These are phyloP conservation scores for Lonicera japonica DNA, from an alignment of 129 eudicot species.

Conservation along the genomic window DNA sequence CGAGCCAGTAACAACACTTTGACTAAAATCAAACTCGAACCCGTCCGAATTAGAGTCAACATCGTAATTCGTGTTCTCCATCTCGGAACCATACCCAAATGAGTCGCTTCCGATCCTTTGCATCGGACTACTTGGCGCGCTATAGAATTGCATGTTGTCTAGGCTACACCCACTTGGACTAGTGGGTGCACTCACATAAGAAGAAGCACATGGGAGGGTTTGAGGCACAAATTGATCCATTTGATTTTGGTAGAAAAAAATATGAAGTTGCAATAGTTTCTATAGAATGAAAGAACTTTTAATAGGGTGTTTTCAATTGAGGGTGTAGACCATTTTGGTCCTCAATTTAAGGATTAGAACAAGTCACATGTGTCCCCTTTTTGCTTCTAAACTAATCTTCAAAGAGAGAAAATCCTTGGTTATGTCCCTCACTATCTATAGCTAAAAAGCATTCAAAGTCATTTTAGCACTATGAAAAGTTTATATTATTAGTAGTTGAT, in stretches of 20 bases:
- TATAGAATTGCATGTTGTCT: slow-evolving; percentile 27
- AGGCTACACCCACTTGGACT: slow-evolving; percentile 29
- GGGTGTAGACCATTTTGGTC: slow-evolving; percentile 19
- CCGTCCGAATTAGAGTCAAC: slow-evolving; percentile 12
- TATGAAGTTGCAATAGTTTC: slow-evolving; percentile 9
- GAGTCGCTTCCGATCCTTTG: slow-evolving; percentile 3
- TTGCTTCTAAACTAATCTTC: slow-evolving; percentile 36
- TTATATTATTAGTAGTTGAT: neutral
- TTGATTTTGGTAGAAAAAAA: slow-evolving; percentile 3
- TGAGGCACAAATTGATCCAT: slow-evolving; percentile 29
- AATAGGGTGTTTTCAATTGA: slow-evolving; percentile 16
- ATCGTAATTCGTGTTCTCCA: neutral
- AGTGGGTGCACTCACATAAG: slow-evolving; percentile 53
- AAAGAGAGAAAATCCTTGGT: slow-evolving; percentile 40
- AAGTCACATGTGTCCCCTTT: slow-evolving; percentile 39
- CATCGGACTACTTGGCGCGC: slow-evolving; percentile 46
- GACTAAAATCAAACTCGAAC: slow-evolving; percentile 55
- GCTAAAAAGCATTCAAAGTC: slow-evolving; percentile 26
- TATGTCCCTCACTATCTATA: slow-evolving; percentile 35
- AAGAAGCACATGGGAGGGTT: slow-evolving; percentile 28
- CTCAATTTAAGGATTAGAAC: slow-evolving; percentile 52
- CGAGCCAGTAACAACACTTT: slow-evolving; percentile 14
- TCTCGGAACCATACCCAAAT: slow-evolving; percentile 16
- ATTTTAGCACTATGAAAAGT: neutral
- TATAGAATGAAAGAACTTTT: neutral